Conservation (phyloP, 345 rosid species). For the Eucalyptus pauciflora region DNA sequence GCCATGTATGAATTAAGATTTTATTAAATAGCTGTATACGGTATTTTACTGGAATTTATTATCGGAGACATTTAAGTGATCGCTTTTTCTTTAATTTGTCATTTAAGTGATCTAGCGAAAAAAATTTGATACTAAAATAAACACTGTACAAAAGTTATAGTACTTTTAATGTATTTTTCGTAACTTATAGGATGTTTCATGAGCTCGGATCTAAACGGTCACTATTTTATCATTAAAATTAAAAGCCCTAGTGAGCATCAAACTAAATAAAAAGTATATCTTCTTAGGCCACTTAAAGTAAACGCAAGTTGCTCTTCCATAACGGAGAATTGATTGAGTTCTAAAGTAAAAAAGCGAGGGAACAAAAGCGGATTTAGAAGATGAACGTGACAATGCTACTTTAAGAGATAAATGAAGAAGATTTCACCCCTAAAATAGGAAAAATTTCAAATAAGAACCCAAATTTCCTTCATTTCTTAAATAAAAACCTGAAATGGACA, state of each 20-base stretch:
- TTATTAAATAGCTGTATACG: too few relatives aligned
- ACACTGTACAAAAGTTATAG: too few relatives aligned
- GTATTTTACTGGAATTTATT: too few relatives aligned
- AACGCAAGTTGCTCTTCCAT: not conserved
- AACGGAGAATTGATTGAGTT: not conserved
- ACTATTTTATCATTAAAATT: not conserved
- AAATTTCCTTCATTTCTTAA: fast-evolving
- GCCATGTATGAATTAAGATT: too few relatives aligned
- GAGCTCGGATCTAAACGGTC: fast-evolving
- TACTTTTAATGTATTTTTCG: too few relatives aligned
- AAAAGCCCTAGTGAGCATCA: not conserved
- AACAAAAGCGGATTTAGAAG: not conserved
- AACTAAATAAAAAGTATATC: not conserved
- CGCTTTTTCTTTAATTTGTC: too few relatives aligned
- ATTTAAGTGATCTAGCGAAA: not conserved
- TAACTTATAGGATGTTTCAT: not conserved
- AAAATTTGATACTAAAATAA: fast-evolving
- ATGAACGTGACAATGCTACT: not conserved
- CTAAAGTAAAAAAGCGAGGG: not conserved
- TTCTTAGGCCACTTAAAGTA: not conserved
- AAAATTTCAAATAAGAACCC: fast-evolving
- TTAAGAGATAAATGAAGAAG: not conserved
- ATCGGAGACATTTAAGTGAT: too few relatives aligned
- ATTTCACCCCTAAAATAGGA: fast-evolving
- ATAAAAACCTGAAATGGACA: fast-evolving